Base-by-base conservation (phyloP, 192 early-diverging fungal genomes). In the Backusella morwellensis region DNA sequence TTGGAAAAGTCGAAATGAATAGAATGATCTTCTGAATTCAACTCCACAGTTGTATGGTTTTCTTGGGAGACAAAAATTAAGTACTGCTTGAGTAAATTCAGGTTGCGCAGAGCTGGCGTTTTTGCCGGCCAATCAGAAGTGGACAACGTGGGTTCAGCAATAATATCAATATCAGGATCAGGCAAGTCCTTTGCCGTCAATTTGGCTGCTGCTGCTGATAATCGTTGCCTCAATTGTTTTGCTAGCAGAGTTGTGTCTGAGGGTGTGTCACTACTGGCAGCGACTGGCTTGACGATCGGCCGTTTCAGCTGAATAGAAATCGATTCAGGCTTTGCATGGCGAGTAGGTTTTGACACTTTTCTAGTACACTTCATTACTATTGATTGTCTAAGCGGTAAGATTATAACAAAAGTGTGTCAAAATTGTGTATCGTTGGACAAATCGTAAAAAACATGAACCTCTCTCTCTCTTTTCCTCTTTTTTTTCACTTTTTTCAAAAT, bases 361-460 rank as follows among this genome's bases (percentile, higher is more conserved):
- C 47, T 50, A 50, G 36, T 68, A 68, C 35, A 11, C n/a, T 68
- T 68, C 67, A 34, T 36, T 68, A 34, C 35, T 38, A 36, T 32
- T 68, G 34, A n/a, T 38, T 72, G n/a, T 72, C 42, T 72, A 38
- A 42, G 15, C 26, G n/a, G 19, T 26, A 72, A 29, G 40, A 15
- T 32, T 29, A 47, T 44, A 23, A 63, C 21, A 71, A 71, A 66
- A 36, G 38, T 32, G 35, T 75, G 74, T 75, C 66, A 75, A 68
- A 38, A 42, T 68, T 72, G 66, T 75, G 75, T 75, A 75, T 69
- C 75, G 75, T 75, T 75, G 66, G 66, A 75, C 75, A 75, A 47
- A 40, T 75, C 44, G 59, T 26, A 52, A 75, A 67, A n/a, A 69
- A 34, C 21, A 36, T 35, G 26, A 50, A 69, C 23, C 44, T 69